phyloP scores from a whole-genome alignment of 139 green algal species.

The Micractinium conductrix region DNA sequence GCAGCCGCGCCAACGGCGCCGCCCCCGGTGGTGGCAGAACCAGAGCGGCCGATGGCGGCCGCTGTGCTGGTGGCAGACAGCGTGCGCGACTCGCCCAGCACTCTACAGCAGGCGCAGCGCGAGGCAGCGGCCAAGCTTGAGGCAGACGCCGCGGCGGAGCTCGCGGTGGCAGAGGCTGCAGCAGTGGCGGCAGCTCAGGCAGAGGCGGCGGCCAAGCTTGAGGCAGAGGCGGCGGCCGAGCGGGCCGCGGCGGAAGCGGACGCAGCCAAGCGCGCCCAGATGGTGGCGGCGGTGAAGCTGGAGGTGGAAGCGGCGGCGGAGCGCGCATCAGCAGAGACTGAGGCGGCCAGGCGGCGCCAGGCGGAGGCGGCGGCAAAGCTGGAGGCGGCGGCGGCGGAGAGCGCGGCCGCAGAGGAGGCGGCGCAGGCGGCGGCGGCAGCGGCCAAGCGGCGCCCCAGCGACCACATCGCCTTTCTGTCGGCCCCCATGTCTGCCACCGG shows the following conservation, averaged over 20 bases:
- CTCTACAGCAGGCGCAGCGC: background rate
- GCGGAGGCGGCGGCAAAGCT: background rate
- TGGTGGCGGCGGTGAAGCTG: background rate
- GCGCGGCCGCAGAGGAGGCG: background rate
- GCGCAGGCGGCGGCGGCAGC: background rate
- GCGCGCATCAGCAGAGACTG: background rate
- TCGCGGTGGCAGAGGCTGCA: background rate
- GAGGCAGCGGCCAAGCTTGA: background rate
- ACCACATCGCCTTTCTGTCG: slow-evolving; percentile 14
- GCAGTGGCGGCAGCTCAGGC: background rate
- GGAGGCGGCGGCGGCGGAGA: background rate
- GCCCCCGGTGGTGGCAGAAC: background rate
- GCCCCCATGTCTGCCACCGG: slow-evolving; percentile 9
- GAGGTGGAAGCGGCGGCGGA: background rate
- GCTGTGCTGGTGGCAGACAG: background rate
- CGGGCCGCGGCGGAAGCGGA: background rate
- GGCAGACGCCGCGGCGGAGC: background rate
- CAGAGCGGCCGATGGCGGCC: background rate
- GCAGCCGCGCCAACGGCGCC: background rate
- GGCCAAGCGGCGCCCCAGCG: background rate
- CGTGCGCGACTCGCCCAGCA: too few relatives aligned
- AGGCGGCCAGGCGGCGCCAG: background rate
- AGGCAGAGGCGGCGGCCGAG: background rate
- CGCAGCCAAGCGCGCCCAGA: background rate
- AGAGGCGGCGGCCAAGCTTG: background rate